Base-by-base conservation (phyloP, 768 basidiomycete genomes). In the Leucogyrophana mollusca region DNA sequence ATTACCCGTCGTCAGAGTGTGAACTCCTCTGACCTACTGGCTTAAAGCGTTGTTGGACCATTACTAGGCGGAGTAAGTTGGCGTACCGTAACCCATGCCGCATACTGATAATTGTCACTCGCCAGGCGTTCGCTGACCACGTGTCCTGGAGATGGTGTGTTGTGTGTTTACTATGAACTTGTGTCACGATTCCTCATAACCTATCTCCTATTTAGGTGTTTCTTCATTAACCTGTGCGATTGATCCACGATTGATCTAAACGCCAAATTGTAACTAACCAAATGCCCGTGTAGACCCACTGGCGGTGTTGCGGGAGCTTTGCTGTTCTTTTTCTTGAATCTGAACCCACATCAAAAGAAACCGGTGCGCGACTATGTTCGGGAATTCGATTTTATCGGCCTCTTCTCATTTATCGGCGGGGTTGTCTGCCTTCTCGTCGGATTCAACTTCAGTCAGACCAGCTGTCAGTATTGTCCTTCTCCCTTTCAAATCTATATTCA, bases 61-160 rank as follows among this genome's bases (percentile, higher is more conserved):
- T 72, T 96, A 10, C 65, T 94, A 11, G 91, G 91, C 47, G 91
- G 90, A 47, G 87, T 87, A 62, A 70, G 84, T 62, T 9, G 22
- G n/a, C 32, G 27, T 2, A 1, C 23, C 18, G 16, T 40, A 30
- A 13, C 13, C 27, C 27, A 6, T 13, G 13, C 6, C 13, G 6
- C 27, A 30, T 30, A n/a, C n/a, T 30, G 27, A 17, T 25, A 20
- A 13, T 13, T 14, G 27, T 38, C 16, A 34, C 35, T 30, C 20
- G 11, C 38, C 50, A 85, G 85, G 82, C 66, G 10, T 79, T 91
- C 47, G 79, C 87, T 0, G 80, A 90, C 57, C 83, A 87, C 57
- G 82, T 82, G 14, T 73, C 81, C 1, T 92, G 90, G 90, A 67
- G 90, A 68, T 91, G 90, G 90, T 80, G 51, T 30, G 27, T n/a